Percentiles rank a stretch among this genome's conserved stretches.
Conservation (phyloP, 768 basidiomycete genomes). For the Tephrocybe sp. region DNA sequence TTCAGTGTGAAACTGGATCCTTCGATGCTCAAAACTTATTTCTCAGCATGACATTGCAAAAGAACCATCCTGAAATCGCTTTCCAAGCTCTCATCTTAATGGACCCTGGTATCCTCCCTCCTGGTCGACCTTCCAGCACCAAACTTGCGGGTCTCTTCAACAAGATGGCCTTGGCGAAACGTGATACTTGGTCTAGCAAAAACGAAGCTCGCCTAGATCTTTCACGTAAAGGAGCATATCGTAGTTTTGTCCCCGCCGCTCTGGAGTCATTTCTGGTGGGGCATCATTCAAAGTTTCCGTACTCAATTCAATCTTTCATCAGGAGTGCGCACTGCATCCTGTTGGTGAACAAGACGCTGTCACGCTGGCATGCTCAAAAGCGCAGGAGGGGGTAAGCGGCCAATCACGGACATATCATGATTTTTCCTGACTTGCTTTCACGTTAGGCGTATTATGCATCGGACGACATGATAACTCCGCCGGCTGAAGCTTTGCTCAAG, state of each 20-base stretch:
- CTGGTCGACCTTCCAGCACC: not conserved
- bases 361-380: constrained; percentile 5
- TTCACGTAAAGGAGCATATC: constrained; percentile 11
- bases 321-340: constrained; percentile 2
- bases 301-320: not conserved
- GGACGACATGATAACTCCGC: constrained; percentile 3
- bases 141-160: constrained; percentile 6
- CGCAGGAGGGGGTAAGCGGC: constrained; percentile 2
- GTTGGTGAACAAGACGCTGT: not conserved
- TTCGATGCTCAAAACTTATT: too few relatives aligned
- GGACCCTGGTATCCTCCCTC: constrained; percentile 10
- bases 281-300: not conserved
- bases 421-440: not conserved
- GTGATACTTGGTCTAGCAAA: constrained; percentile 3
- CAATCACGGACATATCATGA: not conserved
- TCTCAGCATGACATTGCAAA: constrained; percentile 2
- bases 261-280: constrained; percentile 10
- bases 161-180: constrained; percentile 6
- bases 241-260: constrained; percentile 2
- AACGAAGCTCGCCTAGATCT: constrained; percentile 10
- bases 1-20: too few relatives aligned
- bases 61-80: constrained; percentile 1
- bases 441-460: constrained; percentile 8
- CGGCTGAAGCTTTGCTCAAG: not conserved
- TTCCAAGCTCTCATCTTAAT: constrained; percentile 5